phyloP scores from a whole-genome alignment of 31 red algal genomes.

The Porphyra umbilicalis region DNA sequence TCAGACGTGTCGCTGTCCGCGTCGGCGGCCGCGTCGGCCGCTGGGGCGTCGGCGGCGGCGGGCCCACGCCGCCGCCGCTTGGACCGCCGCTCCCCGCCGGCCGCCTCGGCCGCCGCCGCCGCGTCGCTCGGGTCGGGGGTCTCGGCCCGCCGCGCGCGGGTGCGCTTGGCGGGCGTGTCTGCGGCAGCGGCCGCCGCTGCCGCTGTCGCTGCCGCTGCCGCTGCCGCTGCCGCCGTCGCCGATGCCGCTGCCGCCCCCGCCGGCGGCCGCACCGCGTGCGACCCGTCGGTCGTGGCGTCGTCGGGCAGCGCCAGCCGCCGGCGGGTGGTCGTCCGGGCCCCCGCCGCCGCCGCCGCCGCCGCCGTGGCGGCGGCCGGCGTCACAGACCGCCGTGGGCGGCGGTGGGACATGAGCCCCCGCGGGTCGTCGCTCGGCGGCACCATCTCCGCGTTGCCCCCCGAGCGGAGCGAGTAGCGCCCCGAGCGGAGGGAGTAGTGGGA shows the following conservation, averaged over 20 bases:
- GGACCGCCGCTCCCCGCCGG: too few species aligned
- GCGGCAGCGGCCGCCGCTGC: too few species aligned
- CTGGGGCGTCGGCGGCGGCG: neutral
- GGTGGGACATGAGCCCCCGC: neutral
- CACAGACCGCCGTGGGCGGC: neutral
- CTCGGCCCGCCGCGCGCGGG: too few species aligned
- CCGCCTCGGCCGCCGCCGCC: too few species aligned
- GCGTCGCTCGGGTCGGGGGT: too few species aligned
- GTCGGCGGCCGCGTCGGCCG: neutral
- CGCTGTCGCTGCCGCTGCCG: neutral
- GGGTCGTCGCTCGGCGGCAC: neutral
- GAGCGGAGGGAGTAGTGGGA: neutral
- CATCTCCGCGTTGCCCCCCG: neutral
- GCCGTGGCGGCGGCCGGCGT: neutral
- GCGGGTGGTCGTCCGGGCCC: neutral
- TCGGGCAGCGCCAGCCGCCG: neutral
- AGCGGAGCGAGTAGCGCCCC: neutral
- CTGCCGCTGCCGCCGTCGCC: neutral
- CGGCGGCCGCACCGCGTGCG: neutral
- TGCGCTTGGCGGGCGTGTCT: too few species aligned
- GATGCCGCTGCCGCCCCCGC: neutral
- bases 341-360: neutral
- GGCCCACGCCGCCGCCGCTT: too few species aligned
- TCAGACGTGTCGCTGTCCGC: too few species aligned
- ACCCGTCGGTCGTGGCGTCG: neutral